Percentiles rank a stretch among this genome's conserved stretches.
Conservation (phyloP, 1,284 basidiomycete genomes). For the Boletus semigastroideus region DNA sequence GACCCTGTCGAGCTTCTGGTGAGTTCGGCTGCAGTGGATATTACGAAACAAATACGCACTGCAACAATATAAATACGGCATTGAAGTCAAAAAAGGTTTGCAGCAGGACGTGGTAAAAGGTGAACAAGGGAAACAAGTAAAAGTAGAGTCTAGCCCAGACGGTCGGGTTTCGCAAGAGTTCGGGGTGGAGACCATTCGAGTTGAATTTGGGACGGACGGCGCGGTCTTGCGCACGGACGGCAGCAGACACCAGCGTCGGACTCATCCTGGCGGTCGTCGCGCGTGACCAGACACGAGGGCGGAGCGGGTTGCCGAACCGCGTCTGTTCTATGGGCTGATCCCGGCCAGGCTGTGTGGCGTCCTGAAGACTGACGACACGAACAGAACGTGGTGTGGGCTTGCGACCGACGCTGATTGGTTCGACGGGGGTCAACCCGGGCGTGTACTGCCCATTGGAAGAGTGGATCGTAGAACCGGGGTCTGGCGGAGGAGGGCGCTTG, state of each 20-base stretch:
- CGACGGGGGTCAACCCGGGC: slow-evolving; percentile 42
- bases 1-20: slow-evolving; percentile 44
- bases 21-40: slow-evolving; percentile 12
- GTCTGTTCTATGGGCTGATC: slow-evolving; percentile 53
- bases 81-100: slow-evolving; percentile 84
- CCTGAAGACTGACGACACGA: slow-evolving; percentile 68
- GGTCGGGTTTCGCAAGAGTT: slow-evolving; percentile 62
- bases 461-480: slow-evolving; percentile 67
- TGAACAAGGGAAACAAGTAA: slow-evolving; percentile 63
- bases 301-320: slow-evolving; percentile 36
- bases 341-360: slow-evolving; percentile 38
- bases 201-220: slow-evolving; percentile 61
- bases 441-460: slow-evolving; percentile 48
- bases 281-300: slow-evolving; percentile 57
- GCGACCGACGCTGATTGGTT: slow-evolving; percentile 54
- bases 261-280: slow-evolving; percentile 51
- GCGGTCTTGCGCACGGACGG: slow-evolving; percentile 34
- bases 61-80: slow-evolving; percentile 69
- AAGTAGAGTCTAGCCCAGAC: slow-evolving; percentile 57
- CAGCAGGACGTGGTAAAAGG: slow-evolving; percentile 67
- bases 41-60: slow-evolving; percentile 51
- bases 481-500: slow-evolving; percentile 70
- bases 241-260: slow-evolving; percentile 46
- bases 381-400: slow-evolving; percentile 76
- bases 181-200: slow-evolving; percentile 59